These are phyloP conservation scores for Mycena galopus DNA, from an alignment of 768 basidiomycete species.

Conservation along the genomic window DNA sequence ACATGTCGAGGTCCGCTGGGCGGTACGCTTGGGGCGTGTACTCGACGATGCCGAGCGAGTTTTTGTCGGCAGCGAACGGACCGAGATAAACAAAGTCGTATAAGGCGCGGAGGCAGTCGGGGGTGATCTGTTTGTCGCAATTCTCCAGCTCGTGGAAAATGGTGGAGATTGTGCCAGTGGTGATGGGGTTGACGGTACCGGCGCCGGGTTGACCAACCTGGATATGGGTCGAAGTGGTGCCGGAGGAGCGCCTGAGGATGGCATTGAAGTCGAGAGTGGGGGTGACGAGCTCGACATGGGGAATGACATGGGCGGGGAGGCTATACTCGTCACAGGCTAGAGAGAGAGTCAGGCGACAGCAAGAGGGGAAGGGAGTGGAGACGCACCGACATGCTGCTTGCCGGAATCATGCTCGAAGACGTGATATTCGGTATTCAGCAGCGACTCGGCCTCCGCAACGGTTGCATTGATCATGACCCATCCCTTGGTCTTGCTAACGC, in stretches of 20 bases:
- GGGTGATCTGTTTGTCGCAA: conserved; percentile 51
- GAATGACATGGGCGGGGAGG: conserved; percentile 50
- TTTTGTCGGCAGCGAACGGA: conserved; percentile 47
- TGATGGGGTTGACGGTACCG: conserved; percentile 41
- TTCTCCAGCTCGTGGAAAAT: conserved; percentile 41
- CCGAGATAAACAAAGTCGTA: conserved; percentile 48
- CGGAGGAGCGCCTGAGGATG: conserved; percentile 43
- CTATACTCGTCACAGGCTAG: conserved; percentile 52
- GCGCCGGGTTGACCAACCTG: conserved; percentile 41
- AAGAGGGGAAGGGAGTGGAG: neutral
- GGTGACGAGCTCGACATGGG: conserved; percentile 55
- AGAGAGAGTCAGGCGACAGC: conserved; percentile 1
- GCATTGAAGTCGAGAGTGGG: conserved; percentile 55
- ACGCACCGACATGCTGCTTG: conserved; percentile 54
- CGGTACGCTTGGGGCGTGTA: conserved; percentile 64
- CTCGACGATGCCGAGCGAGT: conserved; percentile 61
- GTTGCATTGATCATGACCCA: conserved; percentile 57
- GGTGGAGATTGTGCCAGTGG: conserved; percentile 37
- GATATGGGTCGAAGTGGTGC: conserved; percentile 22
- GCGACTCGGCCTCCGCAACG: conserved; percentile 55
- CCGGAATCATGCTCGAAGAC: conserved; percentile 55
- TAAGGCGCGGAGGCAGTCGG: conserved; percentile 54
- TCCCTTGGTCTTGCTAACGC: conserved; percentile 53
- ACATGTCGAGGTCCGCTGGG: conserved; percentile 60
- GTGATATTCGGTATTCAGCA: conserved; percentile 60